Evolutionary conservation across 106 monocot genomes (phyloP).

Genomic region (Dendrobium catenatum): DNA sequence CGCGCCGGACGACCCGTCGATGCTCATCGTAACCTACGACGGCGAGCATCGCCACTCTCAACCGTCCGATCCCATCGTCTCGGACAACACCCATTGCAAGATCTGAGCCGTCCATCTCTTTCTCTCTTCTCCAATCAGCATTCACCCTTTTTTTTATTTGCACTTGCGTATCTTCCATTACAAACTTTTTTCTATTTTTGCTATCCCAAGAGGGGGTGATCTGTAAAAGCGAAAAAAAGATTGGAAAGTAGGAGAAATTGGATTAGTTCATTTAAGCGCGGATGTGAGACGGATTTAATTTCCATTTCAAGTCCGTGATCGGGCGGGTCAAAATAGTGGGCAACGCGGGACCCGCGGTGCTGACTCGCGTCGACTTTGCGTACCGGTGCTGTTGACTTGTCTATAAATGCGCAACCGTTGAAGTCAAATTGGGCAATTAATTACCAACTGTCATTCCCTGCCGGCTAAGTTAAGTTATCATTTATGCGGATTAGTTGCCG

Average conservation of each 20-base stretch:
- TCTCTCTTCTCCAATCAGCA: no score
- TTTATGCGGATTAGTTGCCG: no score
- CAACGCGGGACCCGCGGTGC: not conserved
- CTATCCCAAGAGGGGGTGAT: not conserved
- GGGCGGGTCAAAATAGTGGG: conserved; percentile 4
- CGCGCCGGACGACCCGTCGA: conserved; percentile 66
- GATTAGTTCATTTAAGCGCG: not conserved
- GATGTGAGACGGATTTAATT: conserved; percentile 8
- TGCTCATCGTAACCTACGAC: conserved; percentile 90
- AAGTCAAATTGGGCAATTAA: no score
- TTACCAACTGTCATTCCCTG: no score
- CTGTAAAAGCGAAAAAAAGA: not conserved
- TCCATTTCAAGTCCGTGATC: not conserved
- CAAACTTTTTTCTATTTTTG: not conserved
- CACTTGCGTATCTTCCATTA: not conserved
- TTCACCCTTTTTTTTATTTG: not conserved
- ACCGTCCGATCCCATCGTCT: conserved; percentile 4
- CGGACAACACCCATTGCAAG: not conserved
- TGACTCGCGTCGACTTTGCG: conserved; percentile 8
- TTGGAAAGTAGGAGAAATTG: not conserved
- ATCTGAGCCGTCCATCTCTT: conserved; percentile 11
- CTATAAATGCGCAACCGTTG: no score
- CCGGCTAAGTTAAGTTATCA: no score
- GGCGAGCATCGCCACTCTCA: conserved; percentile 66
- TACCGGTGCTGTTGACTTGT: no score